Percentiles rank a stretch among this genome's conserved stretches.
These are phyloP conservation scores for Solanum aculeatissimum DNA, from an alignment of 305 asterid genomes.

Conservation along the genomic window DNA sequence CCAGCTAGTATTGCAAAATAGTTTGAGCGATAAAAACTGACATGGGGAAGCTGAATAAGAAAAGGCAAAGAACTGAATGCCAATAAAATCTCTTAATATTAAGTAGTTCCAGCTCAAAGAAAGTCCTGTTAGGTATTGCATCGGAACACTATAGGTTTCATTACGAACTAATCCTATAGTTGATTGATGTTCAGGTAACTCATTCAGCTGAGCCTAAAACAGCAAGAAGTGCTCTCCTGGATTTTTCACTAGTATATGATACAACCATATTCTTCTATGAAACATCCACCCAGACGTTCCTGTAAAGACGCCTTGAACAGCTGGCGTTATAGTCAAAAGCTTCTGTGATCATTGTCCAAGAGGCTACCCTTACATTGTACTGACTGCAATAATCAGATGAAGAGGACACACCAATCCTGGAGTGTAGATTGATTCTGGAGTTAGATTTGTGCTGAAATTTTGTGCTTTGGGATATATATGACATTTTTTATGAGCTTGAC, in stretches of 20 bases:
- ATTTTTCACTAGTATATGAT: neutral
- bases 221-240: neutral
- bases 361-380: neutral
- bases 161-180: neutral
- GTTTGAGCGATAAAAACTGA: neutral
- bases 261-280: neutral
- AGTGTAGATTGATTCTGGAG: neutral
- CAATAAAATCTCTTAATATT: neutral
- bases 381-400: neutral
- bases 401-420: neutral
- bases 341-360: neutral
- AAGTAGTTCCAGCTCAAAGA: neutral
- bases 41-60: neutral
- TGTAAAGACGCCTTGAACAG: neutral
- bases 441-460: neutral
- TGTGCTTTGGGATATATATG: neutral
- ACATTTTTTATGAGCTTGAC: neutral
- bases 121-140: neutral
- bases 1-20: neutral
- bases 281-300: neutral
- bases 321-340: neutral
- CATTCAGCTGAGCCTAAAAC: neutral
- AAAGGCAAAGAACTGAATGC: neutral
- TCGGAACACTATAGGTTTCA: neutral
- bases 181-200: neutral